These are phyloP conservation scores for Adenanthera pavonina DNA, from an alignment of 306 rosid genomes.

Conservation along the genomic window DNA sequence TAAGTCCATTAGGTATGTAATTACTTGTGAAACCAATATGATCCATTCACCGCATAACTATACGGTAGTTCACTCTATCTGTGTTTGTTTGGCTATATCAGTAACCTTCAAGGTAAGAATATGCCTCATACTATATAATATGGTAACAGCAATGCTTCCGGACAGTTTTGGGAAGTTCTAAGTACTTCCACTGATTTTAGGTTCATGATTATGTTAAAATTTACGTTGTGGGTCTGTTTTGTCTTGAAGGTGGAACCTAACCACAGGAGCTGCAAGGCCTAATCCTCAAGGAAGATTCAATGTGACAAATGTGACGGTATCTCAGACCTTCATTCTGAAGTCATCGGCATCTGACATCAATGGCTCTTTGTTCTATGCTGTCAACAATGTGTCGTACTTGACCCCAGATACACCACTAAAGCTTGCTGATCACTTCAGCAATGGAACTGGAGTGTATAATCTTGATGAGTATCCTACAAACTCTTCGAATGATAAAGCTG, in stretches of 20 bases:
- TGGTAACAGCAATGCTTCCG: background rate
- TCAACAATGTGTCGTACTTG: constrained; percentile 76
- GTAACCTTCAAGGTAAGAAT: background rate
- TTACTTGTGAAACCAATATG: background rate
- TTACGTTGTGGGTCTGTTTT: background rate
- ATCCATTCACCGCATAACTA: background rate
- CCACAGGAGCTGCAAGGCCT: constrained; percentile 87
- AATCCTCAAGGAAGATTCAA: constrained; percentile 88
- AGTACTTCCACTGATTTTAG: background rate
- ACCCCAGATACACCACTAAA: constrained; percentile 71
- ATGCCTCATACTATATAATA: background rate
- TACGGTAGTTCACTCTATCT: background rate
- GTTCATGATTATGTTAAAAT: background rate
- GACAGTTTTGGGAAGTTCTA: background rate
- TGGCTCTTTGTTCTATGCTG: constrained; percentile 44
- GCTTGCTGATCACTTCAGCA: constrained; percentile 67
- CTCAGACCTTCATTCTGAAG: constrained; percentile 68
- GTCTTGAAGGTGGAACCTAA: constrained; percentile 75
- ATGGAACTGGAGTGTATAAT: constrained; percentile 64
- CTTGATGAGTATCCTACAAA: constrained; percentile 64
- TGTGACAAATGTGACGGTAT: constrained; percentile 66
- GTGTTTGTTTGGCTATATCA: background rate
- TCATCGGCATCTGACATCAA: constrained; percentile 44
- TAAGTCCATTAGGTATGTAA: constrained; percentile 76
- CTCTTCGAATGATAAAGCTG: constrained; percentile 50